Evolutionary conservation across 306 rosid genomes (phyloP), one percentile per base, ranked within the genome.

Genomic region (Trifolium dubium): DNA sequence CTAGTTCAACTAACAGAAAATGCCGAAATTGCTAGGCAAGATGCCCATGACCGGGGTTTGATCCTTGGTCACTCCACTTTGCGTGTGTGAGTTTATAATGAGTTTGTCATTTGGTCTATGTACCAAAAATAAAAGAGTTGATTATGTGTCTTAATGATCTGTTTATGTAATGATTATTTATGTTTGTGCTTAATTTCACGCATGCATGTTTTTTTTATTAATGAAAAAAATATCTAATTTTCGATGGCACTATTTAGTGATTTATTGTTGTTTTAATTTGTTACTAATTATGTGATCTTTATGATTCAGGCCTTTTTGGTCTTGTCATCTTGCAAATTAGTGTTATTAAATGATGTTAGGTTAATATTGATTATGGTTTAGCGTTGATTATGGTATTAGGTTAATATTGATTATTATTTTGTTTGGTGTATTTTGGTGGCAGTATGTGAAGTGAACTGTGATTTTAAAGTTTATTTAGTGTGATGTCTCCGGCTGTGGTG

Each of bases 401-500:
- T 4, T 39, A 23, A 7, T n/a, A 13, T 28, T 23, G 62, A 17
- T 41, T 81, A 35, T 12, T 5, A 23, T 12, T 30, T 7, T 30
- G 3, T 3, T 19, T 18, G 40, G 62, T 63, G 34, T 79, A 31
- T 55, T 41, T 71, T 78, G 32, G 40, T 60, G 59, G 61, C 6
- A 72, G 50, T 54, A 31, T 7, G 67, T 43, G 28, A 14, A 61
- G 47, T 23, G 59, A 13, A 54, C 29, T 49, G 50, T 46, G 58
- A 59, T 18, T 39, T 50, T 53, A 46, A n/a, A 56, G 73, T 77
- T 69, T 64, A 80, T 71, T 71, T 65, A 73, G 64, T 77, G 77
- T 75, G 81, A 94, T 94, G 99, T 86, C 96, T 82, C 88, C 92
- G 41, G 84, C 92, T 29, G 85, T 67, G 80, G 84, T 86, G 68